Base-by-base conservation (phyloP, 805 yeast species). In the Barnettozyma sucrosica region DNA sequence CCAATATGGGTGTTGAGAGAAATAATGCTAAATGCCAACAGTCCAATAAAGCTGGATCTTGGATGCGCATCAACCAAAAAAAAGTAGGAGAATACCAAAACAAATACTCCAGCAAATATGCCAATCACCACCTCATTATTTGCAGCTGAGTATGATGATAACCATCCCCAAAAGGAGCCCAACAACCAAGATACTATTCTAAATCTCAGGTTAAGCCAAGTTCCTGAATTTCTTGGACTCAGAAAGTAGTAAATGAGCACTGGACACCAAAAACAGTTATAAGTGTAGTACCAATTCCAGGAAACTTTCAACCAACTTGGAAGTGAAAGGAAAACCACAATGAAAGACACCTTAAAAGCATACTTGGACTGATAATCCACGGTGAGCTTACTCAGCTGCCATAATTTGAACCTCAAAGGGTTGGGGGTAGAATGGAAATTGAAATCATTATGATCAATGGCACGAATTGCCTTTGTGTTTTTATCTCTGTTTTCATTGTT, bases 131-230 rank as follows among this genome's bases (percentile, higher is more conserved):
- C 66, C 1, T 69, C 66, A 44, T 69, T 67, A 47, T 61, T 63
- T 0, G 75, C 71, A 13, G 74, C 68, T 9, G 25, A n/a, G 32
- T 39, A 39, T 11, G 30, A 18, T 16, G 42, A 16, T 16, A 39
- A 16, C 66, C 77, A 75, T 0, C 74, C 80, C 72, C 76, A 72
- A 49, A 74, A 68, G 10, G 68, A 63, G 3, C 76, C 77, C n/a
- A 65, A 24, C 8, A 74, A 43, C 49, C 72, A 67, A 36, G 66
- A 66, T 0, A 57, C 13, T 0, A 67, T 19, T 51, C 78, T 60
- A n/a, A 64, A 61, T 2, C 54, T 23, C 3, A 69, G 32, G 23
- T 63, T 59, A 14, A 46, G 48, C 66, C 80, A 62, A 7, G 59
- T 66, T 14, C 69, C 68, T 8, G 69, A 59, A 36, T 66, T 67